These are phyloP conservation scores for Westerdykella ornata DNA, from an alignment of 2,329 filamentous ascomycete species.

Conservation along the genomic window DNA sequence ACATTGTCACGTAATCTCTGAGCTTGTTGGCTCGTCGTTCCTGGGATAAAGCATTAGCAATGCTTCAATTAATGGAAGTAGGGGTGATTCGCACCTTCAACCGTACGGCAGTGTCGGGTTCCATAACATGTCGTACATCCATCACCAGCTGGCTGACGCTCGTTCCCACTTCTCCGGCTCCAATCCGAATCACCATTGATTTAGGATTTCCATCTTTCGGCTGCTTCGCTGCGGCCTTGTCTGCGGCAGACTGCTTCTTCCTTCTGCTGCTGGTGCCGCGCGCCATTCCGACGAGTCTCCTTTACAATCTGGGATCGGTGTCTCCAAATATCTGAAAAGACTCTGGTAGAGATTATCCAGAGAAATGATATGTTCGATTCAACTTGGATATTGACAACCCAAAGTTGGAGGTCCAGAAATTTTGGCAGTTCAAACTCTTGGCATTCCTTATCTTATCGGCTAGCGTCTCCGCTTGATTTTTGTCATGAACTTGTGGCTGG, in stretches of 20 bases:
- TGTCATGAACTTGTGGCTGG: slow-evolving; percentile 1
- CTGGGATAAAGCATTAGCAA: slow-evolving; percentile 19
- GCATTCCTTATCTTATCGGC: slow-evolving; percentile 14
- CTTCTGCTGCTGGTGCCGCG: slow-evolving; percentile 27
- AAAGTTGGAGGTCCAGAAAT: slow-evolving; percentile 3
- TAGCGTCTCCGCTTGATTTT: no score
- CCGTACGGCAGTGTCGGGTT: slow-evolving; percentile 83
- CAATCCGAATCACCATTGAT: slow-evolving; percentile 97
- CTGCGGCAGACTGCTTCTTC: slow-evolving; percentile 29
- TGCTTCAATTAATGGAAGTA: neutral
- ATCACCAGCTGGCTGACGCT: slow-evolving; percentile 86
- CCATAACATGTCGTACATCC: slow-evolving; percentile 90
- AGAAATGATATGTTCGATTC: no score
- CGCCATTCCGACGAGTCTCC: slow-evolving; percentile 15
- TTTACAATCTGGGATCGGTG: no score
- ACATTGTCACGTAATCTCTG: slow-evolving; percentile 92
- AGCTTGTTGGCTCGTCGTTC: slow-evolving; percentile 83
- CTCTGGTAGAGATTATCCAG: no score
- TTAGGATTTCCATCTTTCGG: slow-evolving; percentile 67
- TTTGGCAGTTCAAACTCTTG: slow-evolving; percentile 16
- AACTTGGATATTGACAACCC: no score
- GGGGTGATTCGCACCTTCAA: slow-evolving; percentile 54
- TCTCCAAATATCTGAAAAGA: no score
- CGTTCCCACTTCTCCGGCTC: slow-evolving; percentile 84
- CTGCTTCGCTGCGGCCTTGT: slow-evolving; percentile 46